Evolutionary conservation across 106 monocot species (phyloP), one percentile per base, ranked within the genome.

Genomic region (Allium cepa): DNA sequence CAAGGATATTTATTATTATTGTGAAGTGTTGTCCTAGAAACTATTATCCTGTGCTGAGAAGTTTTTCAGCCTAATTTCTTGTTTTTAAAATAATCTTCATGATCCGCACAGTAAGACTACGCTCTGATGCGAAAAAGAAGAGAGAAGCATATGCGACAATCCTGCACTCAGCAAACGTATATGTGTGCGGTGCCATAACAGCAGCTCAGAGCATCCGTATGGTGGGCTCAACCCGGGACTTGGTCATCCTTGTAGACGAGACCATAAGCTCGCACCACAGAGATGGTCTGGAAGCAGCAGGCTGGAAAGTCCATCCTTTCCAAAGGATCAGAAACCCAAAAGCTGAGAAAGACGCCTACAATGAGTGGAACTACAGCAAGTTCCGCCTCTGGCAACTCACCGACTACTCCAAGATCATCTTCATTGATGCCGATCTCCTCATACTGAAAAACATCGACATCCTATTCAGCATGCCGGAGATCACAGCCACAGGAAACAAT

Each of bases 351-450:
- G 83, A 90, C 64, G 86, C 90, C 11, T 90, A 90, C 62, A 90
- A 90, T 12, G 90, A 90, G 78, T 90, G 86, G 86, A 90, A 90
- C 73, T 90, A 90, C 71, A 90, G 90, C 78, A 90, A 90, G 73
- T 90, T 90, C 69, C 77, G 86, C 26, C 78, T 90, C 11, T 90
- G 90, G 90, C 90, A 90, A 59, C 90, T 90, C 12, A 90, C 90
- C 0, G 86, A 90, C 50, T 90, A 90, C n/a, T 80, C 86, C 70
- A 90, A 81, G 76, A 18, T 90, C 56, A 81, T 90, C 13, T 90
- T 90, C 78, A 79, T 90, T 8, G 90, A 90, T 50, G 86, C 90
- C 3, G 90, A 90, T 58, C 83, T 86, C 60, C 81, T 90, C 50
- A 69, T 90, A 64, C 62, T 90, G 16, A 56, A 86, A 51, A 86